phyloP scores from a whole-genome alignment of 1,139 yeast species.

The Scheffersomyces lignicola region DNA sequence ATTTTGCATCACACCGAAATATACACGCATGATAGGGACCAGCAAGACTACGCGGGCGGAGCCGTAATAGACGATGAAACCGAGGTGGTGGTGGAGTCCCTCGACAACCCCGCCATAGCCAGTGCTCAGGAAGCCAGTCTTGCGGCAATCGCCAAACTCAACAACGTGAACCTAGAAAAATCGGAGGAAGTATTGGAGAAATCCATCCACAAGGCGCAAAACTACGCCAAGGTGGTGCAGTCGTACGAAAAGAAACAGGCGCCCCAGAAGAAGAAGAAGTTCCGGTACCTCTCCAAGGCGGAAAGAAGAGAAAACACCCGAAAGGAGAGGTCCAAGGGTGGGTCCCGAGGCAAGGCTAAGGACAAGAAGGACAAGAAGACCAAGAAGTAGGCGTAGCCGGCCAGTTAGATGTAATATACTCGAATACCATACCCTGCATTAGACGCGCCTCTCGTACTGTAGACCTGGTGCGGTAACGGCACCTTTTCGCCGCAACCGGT shows the following conservation, averaged over 20 bases:
- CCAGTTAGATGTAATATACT: too few species aligned
- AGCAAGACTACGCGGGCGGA: slow-evolving; percentile 22
- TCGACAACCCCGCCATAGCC: slow-evolving; percentile 47
- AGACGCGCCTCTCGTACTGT: too few species aligned
- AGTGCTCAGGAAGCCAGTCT: slow-evolving; percentile 36
- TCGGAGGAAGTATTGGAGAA: slow-evolving; percentile 62
- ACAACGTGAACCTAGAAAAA: slow-evolving; percentile 61
- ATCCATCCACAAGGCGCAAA: slow-evolving; percentile 68
- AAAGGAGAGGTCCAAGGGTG: slow-evolving; percentile 48
- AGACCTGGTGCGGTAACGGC: too few species aligned
- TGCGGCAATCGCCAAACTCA: slow-evolving; percentile 57
- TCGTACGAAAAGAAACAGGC: slow-evolving; percentile 36
- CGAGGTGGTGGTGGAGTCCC: slow-evolving; percentile 59
- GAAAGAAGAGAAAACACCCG: slow-evolving; percentile 70
- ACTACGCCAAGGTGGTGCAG: slow-evolving; percentile 61
- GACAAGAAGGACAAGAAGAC: too few species aligned
- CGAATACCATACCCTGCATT: too few species aligned
- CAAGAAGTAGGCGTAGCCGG: too few species aligned
- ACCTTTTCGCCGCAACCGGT: too few species aligned
- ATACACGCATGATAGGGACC: slow-evolving; percentile 42
- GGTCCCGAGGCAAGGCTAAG: slow-evolving; percentile 4
- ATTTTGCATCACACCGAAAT: slow-evolving; percentile 44
- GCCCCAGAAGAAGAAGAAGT: slow-evolving; percentile 67
- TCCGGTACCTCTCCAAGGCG: slow-evolving; percentile 77
- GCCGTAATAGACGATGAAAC: slow-evolving; percentile 56